Conservation (phyloP, 805 yeast species). For the Cyberlindnera sargentensis region DNA sequence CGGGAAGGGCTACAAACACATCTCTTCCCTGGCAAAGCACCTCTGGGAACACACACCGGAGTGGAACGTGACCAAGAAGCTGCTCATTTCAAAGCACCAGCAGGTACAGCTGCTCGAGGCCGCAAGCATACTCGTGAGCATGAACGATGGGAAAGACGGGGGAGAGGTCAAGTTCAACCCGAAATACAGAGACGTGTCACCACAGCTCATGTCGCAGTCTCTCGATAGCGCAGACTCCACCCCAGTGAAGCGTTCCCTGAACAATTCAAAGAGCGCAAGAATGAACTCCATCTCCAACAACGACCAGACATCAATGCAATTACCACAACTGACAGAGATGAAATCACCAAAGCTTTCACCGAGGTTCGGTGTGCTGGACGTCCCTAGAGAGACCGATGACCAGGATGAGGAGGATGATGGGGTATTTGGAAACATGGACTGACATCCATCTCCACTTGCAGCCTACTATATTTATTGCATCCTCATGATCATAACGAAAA, state of each 20-base stretch:
- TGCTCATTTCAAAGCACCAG: constrained; percentile 44
- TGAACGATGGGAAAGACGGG: constrained; percentile 13
- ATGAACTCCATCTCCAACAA: constrained; percentile 1
- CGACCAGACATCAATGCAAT: background rate
- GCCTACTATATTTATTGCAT: too few relatives aligned
- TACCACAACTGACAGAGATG: constrained; percentile 1
- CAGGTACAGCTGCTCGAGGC: constrained; percentile 22
- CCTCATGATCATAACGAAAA: too few relatives aligned
- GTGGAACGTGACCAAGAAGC: constrained; percentile 81
- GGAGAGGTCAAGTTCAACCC: constrained; percentile 10
- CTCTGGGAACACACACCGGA: constrained; percentile 94
- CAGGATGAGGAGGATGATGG: constrained; percentile 9
- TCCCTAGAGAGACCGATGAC: constrained; percentile 4
- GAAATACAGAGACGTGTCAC: constrained; percentile 6
- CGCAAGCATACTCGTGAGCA: constrained; percentile 20
- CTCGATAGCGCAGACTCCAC: constrained; percentile 1
- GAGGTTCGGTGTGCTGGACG: background rate
- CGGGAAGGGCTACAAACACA: constrained; percentile 87
- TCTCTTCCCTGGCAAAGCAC: constrained; percentile 81
- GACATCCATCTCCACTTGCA: background rate
- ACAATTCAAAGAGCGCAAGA: constrained; percentile 5
- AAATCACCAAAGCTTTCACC: constrained; percentile 1
- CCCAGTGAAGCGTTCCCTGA: constrained; percentile 1
- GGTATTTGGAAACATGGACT: constrained; percentile 34
- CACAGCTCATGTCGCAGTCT: background rate